Evolutionary conservation across 2,329 filamentous ascomycete genomes (phyloP).

Genomic region (Ploettnerulaceae sp.): DNA sequence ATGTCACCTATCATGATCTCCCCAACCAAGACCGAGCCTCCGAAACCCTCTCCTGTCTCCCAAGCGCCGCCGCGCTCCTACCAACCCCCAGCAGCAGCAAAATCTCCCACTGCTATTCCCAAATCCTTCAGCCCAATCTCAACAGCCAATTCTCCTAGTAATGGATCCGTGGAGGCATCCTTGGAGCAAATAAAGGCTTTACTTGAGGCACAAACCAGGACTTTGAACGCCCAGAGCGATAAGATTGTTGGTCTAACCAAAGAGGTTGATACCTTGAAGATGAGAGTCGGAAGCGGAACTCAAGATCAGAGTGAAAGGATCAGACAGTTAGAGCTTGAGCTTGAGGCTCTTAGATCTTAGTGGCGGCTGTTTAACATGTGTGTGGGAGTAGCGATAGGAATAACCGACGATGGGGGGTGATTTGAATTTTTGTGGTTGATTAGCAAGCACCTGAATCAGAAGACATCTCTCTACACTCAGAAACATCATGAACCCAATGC

Average conservation of each 20-base stretch:
- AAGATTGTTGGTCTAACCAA: slow-evolving; percentile 65
- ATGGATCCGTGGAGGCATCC: slow-evolving; percentile 53
- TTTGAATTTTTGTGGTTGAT: slow-evolving; percentile 1
- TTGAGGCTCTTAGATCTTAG: slow-evolving; percentile 51
- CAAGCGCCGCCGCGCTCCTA: slow-evolving; percentile 22
- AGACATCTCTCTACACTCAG: background rate
- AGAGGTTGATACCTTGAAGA: slow-evolving; percentile 79
- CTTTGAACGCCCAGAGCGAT: slow-evolving; percentile 71
- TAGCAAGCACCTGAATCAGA: slow-evolving; percentile 2
- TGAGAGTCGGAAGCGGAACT: slow-evolving; percentile 55
- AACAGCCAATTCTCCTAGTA: slow-evolving; percentile 35
- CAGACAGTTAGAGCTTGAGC: slow-evolving; percentile 61
- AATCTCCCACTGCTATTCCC: slow-evolving; percentile 34
- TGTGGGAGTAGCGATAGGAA: background rate
- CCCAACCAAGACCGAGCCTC: slow-evolving; percentile 25
- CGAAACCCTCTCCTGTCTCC: slow-evolving; percentile 32
- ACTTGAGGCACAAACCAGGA: slow-evolving; percentile 70
- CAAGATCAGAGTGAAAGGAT: slow-evolving; percentile 65
- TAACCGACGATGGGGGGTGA: background rate
- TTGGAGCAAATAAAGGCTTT: slow-evolving; percentile 73
- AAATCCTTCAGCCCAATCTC: slow-evolving; percentile 35
- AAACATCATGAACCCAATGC: background rate
- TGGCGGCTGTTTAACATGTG: background rate
- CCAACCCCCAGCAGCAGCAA: slow-evolving; percentile 18
- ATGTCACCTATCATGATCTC: slow-evolving; percentile 39